phyloP scores from a whole-genome alignment of 768 basidiomycete genomes.

The Xerocomellus dryophilus region DNA sequence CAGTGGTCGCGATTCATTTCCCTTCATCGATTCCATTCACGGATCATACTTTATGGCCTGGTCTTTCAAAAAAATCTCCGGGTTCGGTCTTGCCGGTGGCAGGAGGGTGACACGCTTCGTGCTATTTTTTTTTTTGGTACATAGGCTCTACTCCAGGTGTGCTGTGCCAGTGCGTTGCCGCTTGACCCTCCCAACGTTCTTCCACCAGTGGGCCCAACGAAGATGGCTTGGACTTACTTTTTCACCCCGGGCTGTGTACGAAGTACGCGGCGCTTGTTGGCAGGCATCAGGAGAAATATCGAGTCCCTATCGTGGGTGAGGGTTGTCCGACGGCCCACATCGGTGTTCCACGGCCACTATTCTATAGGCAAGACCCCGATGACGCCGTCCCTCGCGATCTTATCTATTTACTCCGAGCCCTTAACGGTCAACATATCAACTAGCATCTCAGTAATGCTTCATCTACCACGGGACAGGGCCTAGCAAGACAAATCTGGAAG shows the following conservation, averaged over 20 bases:
- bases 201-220: not conserved
- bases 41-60: too few relatives aligned
- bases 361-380: not conserved
- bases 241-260: not conserved
- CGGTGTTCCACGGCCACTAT: not conserved
- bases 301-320: too few relatives aligned
- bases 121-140: not conserved
- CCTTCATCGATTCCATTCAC: too few relatives aligned
- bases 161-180: not conserved
- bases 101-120: not conserved
- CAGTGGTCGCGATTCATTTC: too few relatives aligned
- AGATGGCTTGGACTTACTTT: not conserved
- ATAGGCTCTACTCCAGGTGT: not conserved
- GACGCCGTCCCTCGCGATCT: not conserved
- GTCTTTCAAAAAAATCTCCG: too few relatives aligned
- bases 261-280: too few relatives aligned
- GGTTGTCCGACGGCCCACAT: too few relatives aligned
- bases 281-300: too few relatives aligned
- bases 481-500: not conserved
- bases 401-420: not conserved
- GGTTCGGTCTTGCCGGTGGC: not conserved
- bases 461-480: not conserved
- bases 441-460: not conserved
- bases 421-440: not conserved
- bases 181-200: not conserved